Evolutionary conservation across 768 basidiomycete species (phyloP).

Genomic region (Mycena vulgaris): DNA sequence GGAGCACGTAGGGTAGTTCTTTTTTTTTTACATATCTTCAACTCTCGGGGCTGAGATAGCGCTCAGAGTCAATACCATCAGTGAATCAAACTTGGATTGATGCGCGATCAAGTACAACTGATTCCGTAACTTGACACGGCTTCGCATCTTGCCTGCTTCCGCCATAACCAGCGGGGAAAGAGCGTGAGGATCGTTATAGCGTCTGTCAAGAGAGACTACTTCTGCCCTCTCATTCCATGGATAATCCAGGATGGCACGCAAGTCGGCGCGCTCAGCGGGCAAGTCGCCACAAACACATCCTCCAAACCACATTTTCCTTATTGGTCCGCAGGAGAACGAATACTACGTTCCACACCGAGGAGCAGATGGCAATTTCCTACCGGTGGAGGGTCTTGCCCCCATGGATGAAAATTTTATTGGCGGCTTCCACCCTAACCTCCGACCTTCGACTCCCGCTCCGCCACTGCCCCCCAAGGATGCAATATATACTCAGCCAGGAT

Average conservation of each 20-base stretch:
- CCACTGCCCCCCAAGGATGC: slow-evolving; percentile 68
- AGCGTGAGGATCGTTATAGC: too few relatives aligned
- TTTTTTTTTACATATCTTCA: background rate
- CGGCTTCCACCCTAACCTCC: slow-evolving; percentile 60
- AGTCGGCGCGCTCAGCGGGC: slow-evolving; percentile 73
- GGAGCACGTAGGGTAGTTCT: slow-evolving; percentile 79
- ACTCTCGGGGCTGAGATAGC: too few relatives aligned
- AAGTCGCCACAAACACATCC: slow-evolving; percentile 32
- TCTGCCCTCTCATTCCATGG: slow-evolving; percentile 64
- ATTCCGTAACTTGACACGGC: background rate
- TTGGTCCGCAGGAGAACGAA: slow-evolving; percentile 46
- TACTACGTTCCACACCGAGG: slow-evolving; percentile 28
- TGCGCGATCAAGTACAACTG: background rate
- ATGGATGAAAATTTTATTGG: slow-evolving; percentile 76
- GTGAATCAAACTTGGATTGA: background rate
- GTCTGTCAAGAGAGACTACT: too few relatives aligned
- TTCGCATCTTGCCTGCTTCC: too few relatives aligned
- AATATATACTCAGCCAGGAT: slow-evolving; percentile 41
- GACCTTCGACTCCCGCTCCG: slow-evolving; percentile 55
- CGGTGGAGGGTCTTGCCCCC: slow-evolving; percentile 73
- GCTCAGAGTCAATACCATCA: background rate
- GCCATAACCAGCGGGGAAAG: too few relatives aligned
- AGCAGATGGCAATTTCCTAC: slow-evolving; percentile 63
- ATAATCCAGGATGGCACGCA: slow-evolving; percentile 85
- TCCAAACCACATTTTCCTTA: slow-evolving; percentile 7